Base-by-base conservation (phyloP, 2,329 filamentous ascomycete genomes). In the Aspergillus carbonarius region DNA sequence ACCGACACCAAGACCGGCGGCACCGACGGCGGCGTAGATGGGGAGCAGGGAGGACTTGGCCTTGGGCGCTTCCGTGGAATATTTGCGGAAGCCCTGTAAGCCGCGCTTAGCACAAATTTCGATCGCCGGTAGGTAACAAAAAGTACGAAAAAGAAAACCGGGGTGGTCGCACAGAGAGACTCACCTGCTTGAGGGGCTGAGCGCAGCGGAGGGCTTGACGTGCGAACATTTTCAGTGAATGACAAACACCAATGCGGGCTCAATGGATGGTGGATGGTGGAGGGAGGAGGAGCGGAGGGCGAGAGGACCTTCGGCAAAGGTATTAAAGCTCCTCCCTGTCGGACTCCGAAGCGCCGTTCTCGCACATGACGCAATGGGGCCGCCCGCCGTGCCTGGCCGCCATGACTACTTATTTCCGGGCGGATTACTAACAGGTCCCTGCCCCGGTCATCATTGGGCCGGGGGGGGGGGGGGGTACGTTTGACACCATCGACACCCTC, bases 171-270 rank as follows among this genome's bases (percentile, higher is more conserved):
- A 13, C 20, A 18, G 39, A 30, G 9, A 10, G 32, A 74, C 84
- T 72, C 79, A 90, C 88, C 79, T 83, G 83, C 75, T 82, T 85
- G 66, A 90, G 75, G 65, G 88, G 87, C 78, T 86, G 85, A 55
- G 83, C 83, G 67, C 82, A 83, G 72, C 87, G 83, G 72, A 89
- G 82, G 63, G 81, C 79, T 69, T 86, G 82, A 80, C 88, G 82
- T 62, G 88, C 82, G 71, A 91, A 88, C 87, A 91, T 89, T 65
- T 72, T 85, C 70, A 54, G 42, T 47, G 54, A n/a, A n/a, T 10
- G 59, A 62, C 61, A 56, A 57, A 50, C 37, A 46, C 27, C 48
- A 63, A 56, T 47, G 55, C 56, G 54, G 54, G 54, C 47, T 63
- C 63, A 66, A 62, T 65, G 53, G 57, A 52, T 34, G 46, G 40